Evolutionary conservation across 2,329 filamentous ascomycete species (phyloP).

Genomic region (Microthyrium microscopicum): DNA sequence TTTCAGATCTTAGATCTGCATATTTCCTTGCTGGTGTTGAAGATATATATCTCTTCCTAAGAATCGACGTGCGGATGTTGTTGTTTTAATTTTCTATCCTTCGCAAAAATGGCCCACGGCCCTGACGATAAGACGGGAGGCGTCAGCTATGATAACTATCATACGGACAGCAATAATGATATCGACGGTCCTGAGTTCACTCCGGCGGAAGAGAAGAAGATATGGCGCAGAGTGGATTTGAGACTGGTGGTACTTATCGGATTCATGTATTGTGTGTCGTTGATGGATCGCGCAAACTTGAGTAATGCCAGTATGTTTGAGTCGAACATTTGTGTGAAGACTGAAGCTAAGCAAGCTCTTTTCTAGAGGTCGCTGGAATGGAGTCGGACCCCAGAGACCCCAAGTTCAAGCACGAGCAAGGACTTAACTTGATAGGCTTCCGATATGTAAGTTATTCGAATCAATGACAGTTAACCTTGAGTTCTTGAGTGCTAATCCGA

Average conservation of each 20-base stretch:
- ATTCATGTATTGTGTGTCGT: constrained; percentile 52
- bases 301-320: constrained; percentile 55
- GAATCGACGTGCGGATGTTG: no score
- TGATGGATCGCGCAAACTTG: constrained; percentile 69
- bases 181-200: constrained; percentile 39
- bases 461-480: not conserved
- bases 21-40: no score
- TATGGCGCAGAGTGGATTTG: constrained; percentile 52
- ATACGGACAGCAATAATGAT: no score
- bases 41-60: no score
- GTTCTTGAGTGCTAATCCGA: constrained; percentile 11
- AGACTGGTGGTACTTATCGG: constrained; percentile 30
- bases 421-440: constrained; percentile 18
- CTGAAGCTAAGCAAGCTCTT: not conserved
- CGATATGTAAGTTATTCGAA: constrained; percentile 14
- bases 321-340: constrained; percentile 15
- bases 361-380: constrained; percentile 5
- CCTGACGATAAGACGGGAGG: no score
- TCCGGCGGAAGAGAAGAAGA: constrained; percentile 44
- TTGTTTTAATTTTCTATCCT: no score
- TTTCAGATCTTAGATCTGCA: no score
- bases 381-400: constrained; percentile 12
- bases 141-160: no score
- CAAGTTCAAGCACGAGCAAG: constrained; percentile 20
- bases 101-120: no score